phyloP scores from a whole-genome alignment of 768 basidiomycete species.

The Hygrophoropsis aurantiaca region DNA sequence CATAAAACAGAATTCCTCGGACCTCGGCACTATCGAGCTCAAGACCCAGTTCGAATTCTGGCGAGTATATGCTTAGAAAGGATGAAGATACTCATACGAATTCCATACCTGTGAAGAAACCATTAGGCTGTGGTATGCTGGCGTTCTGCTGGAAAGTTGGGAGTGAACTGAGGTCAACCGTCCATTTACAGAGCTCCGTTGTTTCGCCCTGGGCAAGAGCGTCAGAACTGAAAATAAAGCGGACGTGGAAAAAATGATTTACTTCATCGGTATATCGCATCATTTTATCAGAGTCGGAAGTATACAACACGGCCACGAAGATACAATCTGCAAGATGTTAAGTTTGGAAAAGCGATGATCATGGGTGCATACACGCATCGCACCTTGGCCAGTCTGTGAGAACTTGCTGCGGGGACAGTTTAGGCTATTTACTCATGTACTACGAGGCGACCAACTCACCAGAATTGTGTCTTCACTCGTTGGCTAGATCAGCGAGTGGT shows the following conservation, averaged over 20 bases:
- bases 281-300: slow-evolving; percentile 69
- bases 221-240: slow-evolving; percentile 19
- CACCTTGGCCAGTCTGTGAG: slow-evolving; percentile 57
- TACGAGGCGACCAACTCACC: slow-evolving; percentile 43
- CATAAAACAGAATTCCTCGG: slow-evolving; percentile 73
- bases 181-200: slow-evolving; percentile 81
- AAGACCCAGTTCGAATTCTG: slow-evolving; percentile 83
- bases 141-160: slow-evolving; percentile 79
- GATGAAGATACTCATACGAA: neutral
- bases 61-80: neutral
- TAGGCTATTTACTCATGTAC: slow-evolving; percentile 8
- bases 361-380: slow-evolving; percentile 12
- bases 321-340: slow-evolving; percentile 52
- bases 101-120: slow-evolving; percentile 76
- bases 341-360: slow-evolving; percentile 10
- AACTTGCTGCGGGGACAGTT: slow-evolving; percentile 55
- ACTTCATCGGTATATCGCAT: slow-evolving; percentile 86
- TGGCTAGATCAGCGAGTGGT: slow-evolving; percentile 47
- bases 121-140: slow-evolving; percentile 48
- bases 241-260: slow-evolving; percentile 19
- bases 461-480: slow-evolving; percentile 79
- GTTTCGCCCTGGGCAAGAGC: slow-evolving; percentile 55
- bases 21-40: slow-evolving; percentile 88
- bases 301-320: slow-evolving; percentile 82
- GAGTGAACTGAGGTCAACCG: slow-evolving; percentile 74